Base-by-base conservation (phyloP, 768 basidiomycete genomes). In the Russula olivacea region DNA sequence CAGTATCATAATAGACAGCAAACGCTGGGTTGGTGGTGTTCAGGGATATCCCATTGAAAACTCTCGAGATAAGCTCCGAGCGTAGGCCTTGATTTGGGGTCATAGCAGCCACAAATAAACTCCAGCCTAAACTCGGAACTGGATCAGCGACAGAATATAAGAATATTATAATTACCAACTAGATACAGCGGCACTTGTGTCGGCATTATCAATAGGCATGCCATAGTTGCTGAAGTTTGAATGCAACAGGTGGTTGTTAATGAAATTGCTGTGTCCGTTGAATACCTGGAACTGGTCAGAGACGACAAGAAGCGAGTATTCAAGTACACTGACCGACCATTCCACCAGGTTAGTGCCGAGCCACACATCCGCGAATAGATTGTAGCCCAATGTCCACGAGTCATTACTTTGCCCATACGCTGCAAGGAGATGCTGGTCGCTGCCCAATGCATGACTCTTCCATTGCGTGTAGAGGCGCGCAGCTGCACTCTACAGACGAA, bases 371-470 rank as follows among this genome's bases (percentile, higher is more conserved):
- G 78, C 82, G 59, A 78, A 86, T 53, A 88, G 68, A 73, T 87
- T 87, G 72, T 89, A 87, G 12, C 81, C 73, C 32, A 85, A 68
- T 4, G 82, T 82, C 84, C 84, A 86, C 61, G 80, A 81, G 54
- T 15, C 53, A n/a, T 55, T 8, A 19, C 56, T 8, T 32, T 57
- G 30, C 15, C 66, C 36, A 56, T 60, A 41, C 41, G 61, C 54
- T 30, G 14, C 34, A 45, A 60, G 49, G 48, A 47, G 23, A 30
- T 52, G 12, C 57, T 62, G 53, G 66, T 55, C 51, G 30, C 15
- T 48, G 32, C 52, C 47, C 12, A 58, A 28, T n/a, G 55, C 61
- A 15, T 58, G 15, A 14, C 7, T 14, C 43, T 53, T 65, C 64
- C 64, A 65, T 40, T 64, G 61, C 2, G 12, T 2, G 14, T 65